Evolutionary conservation across 306 rosid genomes (phyloP).

Genomic region (Lathyrus sativus): DNA sequence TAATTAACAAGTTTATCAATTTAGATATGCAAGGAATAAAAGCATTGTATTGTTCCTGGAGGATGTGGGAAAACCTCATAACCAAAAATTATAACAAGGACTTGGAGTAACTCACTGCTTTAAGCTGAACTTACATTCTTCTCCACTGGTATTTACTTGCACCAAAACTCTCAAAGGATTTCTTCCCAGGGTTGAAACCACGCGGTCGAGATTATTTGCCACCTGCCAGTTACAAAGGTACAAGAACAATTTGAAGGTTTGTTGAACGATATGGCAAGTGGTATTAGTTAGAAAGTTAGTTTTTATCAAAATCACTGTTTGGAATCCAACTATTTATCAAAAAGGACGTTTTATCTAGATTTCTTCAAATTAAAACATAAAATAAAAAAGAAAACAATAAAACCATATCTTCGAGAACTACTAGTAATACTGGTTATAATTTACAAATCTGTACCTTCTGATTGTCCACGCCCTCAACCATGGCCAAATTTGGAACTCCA

Average conservation of each 20-base stretch:
- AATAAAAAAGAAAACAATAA: slow-evolving; percentile 17
- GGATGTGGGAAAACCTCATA: slow-evolving; percentile 17
- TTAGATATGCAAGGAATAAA: slow-evolving; percentile 9
- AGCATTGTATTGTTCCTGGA: slow-evolving; percentile 1
- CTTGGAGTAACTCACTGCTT: slow-evolving; percentile 28
- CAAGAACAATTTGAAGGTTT: slow-evolving; percentile 26
- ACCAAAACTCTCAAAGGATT: slow-evolving; percentile 73
- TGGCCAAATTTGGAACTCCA: slow-evolving; percentile 72
- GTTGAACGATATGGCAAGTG: slow-evolving; percentile 17
- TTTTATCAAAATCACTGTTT: background rate
- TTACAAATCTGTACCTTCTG: slow-evolving; percentile 63
- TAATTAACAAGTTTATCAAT: slow-evolving; percentile 15
- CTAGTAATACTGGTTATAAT: slow-evolving; percentile 33
- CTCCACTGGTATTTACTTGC: slow-evolving; percentile 97
- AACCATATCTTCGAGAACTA: slow-evolving; percentile 22
- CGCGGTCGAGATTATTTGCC: slow-evolving; percentile 79
- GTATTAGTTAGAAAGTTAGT: slow-evolving; percentile 30
- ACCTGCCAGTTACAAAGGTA: slow-evolving; percentile 55
- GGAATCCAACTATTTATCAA: slow-evolving; percentile 26
- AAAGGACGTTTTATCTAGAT: background rate
- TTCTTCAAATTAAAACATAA: slow-evolving; percentile 33
- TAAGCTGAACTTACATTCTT: slow-evolving; percentile 63
- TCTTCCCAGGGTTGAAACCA: slow-evolving; percentile 72
- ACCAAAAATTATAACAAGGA: slow-evolving; percentile 15
- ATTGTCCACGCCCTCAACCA: slow-evolving; percentile 88